Evolutionary conservation across 2,329 filamentous ascomycete species (phyloP).

Genomic region (Colletotrichum acutatum): DNA sequence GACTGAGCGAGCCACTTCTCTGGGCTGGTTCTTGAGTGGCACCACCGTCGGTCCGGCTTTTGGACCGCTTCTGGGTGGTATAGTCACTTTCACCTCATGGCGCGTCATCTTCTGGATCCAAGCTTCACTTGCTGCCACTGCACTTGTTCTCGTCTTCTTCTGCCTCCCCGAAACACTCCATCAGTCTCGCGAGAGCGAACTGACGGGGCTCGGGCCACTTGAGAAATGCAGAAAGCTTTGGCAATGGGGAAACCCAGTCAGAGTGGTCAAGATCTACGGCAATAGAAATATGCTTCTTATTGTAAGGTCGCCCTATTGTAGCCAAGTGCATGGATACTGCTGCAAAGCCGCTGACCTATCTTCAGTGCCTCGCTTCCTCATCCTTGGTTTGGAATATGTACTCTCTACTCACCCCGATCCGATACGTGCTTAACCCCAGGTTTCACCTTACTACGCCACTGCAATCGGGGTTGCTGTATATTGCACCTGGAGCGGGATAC

Average conservation of each 20-base stretch:
- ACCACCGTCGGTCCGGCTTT: slow-evolving; percentile 78
- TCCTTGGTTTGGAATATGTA: slow-evolving; percentile 81
- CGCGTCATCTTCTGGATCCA: slow-evolving; percentile 83
- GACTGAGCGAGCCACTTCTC: slow-evolving; percentile 76
- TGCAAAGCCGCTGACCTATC: too few species aligned
- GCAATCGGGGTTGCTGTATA: slow-evolving; percentile 77
- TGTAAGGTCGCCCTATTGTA: slow-evolving; percentile 34
- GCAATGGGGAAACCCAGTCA: slow-evolving; percentile 73
- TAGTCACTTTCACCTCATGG: slow-evolving; percentile 81
- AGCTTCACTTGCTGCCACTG: slow-evolving; percentile 74
- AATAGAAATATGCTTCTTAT: slow-evolving; percentile 76
- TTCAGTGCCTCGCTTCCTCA: slow-evolving; percentile 62
- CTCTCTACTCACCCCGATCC: slow-evolving; percentile 70
- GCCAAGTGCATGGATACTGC: too few species aligned
- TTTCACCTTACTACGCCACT: slow-evolving; percentile 75
- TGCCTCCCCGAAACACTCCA: slow-evolving; percentile 80
- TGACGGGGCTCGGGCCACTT: slow-evolving; percentile 61
- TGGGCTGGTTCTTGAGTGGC: slow-evolving; percentile 78
- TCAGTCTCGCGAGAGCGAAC: slow-evolving; percentile 68
- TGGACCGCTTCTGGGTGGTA: slow-evolving; percentile 77
- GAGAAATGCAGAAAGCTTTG: slow-evolving; percentile 66
- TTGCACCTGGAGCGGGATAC: slow-evolving; percentile 78
- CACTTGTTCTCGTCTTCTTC: slow-evolving; percentile 69
- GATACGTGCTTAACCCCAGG: slow-evolving; percentile 79
- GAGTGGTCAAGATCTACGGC: slow-evolving; percentile 70